A percentile compares a stretch with the other conserved stretches of the same genome.
Evolutionary conservation across 2,329 filamentous ascomycete genomes (phyloP).

Genomic region (Scedosporium apiospermum): DNA sequence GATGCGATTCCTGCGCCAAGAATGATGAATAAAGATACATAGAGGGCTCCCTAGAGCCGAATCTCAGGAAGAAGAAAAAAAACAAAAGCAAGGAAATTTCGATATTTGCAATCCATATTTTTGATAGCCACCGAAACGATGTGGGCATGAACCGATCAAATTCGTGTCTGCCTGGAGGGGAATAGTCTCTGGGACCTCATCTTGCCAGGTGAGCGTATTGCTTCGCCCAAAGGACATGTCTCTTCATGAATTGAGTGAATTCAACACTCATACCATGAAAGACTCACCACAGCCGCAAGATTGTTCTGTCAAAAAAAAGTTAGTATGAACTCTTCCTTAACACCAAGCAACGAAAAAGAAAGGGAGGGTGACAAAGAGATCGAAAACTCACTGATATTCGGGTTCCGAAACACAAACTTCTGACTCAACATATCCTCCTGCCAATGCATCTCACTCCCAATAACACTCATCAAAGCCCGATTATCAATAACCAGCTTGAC

Average conservation of each 20-base stretch:
- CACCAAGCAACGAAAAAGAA: not conserved
- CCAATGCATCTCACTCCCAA: slow-evolving; percentile 99
- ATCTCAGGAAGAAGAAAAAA: not conserved
- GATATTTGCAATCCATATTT: not conserved
- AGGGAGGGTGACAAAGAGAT: not conserved
- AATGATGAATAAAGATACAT: not conserved
- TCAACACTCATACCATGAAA: slow-evolving; percentile 61
- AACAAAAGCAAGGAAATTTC: not conserved
- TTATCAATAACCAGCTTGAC: slow-evolving; percentile 94
- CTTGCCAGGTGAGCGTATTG: not conserved
- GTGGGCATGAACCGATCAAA: no score
- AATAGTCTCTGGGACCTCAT: not conserved
- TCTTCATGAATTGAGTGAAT: no score
- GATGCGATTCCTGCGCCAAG: not conserved
- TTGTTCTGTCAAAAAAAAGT: slow-evolving; percentile 55
- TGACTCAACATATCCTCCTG: slow-evolving; percentile 88
- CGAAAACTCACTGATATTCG: slow-evolving; percentile 81
- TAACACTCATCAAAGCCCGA: slow-evolving; percentile 95
- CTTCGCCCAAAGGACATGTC: not conserved
- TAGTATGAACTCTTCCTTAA: not conserved
- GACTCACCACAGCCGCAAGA: slow-evolving; percentile 95
- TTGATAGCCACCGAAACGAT: no score
- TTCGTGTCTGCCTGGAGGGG: no score
- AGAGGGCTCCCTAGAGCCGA: not conserved
- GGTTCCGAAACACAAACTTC: slow-evolving; percentile 90